These are phyloP conservation scores for Candida koratica DNA, from an alignment of 805 yeast species.

Conservation along the genomic window DNA sequence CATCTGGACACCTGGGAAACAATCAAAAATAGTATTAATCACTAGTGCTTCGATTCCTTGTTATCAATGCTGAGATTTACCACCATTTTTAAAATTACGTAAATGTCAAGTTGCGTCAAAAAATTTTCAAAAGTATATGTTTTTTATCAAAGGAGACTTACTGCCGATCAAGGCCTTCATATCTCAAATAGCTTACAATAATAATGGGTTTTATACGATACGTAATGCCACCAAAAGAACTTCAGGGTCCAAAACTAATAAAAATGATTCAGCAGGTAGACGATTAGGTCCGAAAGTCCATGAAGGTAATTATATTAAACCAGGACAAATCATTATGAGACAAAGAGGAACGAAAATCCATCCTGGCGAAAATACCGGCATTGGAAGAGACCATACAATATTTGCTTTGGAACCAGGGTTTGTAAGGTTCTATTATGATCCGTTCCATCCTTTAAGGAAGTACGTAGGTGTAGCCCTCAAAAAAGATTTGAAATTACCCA, in stretches of 20 bases:
- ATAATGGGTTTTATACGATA: slow-evolving; percentile 24
- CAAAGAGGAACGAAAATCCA: slow-evolving; percentile 93
- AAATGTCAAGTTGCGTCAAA: slow-evolving; percentile 8
- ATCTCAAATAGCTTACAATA: slow-evolving; percentile 2
- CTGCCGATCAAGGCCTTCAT: not conserved
- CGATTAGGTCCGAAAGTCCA: slow-evolving; percentile 86
- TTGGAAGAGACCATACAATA: slow-evolving; percentile 92
- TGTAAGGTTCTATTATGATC: slow-evolving; percentile 88
- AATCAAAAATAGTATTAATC: too few species aligned
- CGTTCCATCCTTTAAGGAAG: slow-evolving; percentile 91
- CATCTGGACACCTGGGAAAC: too few species aligned
- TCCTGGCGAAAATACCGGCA: slow-evolving; percentile 88
- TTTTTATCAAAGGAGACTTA: slow-evolving; percentile 1
- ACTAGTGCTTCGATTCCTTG: too few species aligned
- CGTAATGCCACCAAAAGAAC: slow-evolving; percentile 94
- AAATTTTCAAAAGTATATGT: slow-evolving; percentile 9
- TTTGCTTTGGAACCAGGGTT: slow-evolving; percentile 90
- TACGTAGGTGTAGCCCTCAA: slow-evolving; percentile 83
- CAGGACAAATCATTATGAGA: slow-evolving; percentile 86
- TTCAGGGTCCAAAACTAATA: slow-evolving; percentile 90
- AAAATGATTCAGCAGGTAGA: slow-evolving; percentile 93
- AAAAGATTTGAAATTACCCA: slow-evolving; percentile 65
- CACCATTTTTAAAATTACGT: not conserved
- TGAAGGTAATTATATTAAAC: slow-evolving; percentile 70
- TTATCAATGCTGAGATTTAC: slow-evolving; percentile 5